phyloP scores from a whole-genome alignment of 352 stramenopile genomes.

The Phytophthora foliorum region DNA sequence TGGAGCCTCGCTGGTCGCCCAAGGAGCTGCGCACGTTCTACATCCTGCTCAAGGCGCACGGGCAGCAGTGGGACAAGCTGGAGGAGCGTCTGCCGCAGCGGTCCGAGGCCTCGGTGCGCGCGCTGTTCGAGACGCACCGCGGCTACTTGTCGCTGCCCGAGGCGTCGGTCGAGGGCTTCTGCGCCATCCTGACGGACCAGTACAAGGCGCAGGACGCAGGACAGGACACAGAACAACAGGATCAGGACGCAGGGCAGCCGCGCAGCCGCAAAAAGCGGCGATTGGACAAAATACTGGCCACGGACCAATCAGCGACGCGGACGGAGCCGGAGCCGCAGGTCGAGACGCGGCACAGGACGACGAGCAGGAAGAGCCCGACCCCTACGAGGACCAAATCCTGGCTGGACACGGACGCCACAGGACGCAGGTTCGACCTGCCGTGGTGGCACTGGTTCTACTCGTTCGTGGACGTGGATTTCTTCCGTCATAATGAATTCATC shows the following conservation, averaged over 20 bases:
- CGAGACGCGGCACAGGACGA: conserved; percentile 1
- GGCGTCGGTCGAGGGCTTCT: conserved; percentile 78
- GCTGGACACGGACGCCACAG: conserved; percentile 24
- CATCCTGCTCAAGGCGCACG: conserved; percentile 65
- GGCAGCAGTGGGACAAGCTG: conserved; percentile 60
- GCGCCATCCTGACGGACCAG: conserved; percentile 72
- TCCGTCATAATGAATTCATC: conserved; percentile 82
- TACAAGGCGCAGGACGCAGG: conserved; percentile 55
- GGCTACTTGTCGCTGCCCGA: conserved; percentile 74
- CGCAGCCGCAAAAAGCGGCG: conserved; percentile 57
- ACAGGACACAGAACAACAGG: background rate
- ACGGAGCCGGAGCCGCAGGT: conserved; percentile 8
- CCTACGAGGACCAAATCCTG: conserved; percentile 17
- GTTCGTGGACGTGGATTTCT: conserved; percentile 73
- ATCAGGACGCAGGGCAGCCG: conserved; percentile 1
- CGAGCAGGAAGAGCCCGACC: conserved; percentile 13
- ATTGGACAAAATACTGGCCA: conserved; percentile 51
- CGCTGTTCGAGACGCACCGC: conserved; percentile 73
- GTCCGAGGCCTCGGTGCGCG: conserved; percentile 68
- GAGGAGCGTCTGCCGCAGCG: conserved; percentile 57
- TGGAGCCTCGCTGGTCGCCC: conserved; percentile 60
- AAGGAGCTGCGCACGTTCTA: conserved; percentile 81
- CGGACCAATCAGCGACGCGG: conserved; percentile 45
- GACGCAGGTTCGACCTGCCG: conserved; percentile 60
- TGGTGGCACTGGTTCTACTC: conserved; percentile 82